These are phyloP conservation scores for Penicillium concentricum DNA, from an alignment of 2,329 filamentous ascomycete species.

Conservation along the genomic window DNA sequence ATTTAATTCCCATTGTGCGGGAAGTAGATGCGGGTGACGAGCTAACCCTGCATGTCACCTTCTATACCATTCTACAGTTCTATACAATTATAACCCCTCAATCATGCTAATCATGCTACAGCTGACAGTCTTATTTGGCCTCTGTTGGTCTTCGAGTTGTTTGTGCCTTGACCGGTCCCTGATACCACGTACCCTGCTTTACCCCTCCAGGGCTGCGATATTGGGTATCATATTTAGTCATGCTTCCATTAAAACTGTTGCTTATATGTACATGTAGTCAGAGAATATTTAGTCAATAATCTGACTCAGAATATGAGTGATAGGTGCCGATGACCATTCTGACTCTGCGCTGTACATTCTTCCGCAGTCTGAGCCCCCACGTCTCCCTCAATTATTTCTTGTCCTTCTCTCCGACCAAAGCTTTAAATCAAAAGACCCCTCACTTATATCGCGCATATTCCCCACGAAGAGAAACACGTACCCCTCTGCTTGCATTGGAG, in stretches of 20 bases:
- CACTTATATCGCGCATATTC: neutral
- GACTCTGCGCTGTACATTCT: neutral
- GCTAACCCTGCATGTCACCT: constrained; percentile 2
- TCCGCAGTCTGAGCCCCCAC: neutral
- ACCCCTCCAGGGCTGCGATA: neutral
- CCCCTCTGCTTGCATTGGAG: neutral
- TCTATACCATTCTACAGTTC: neutral
- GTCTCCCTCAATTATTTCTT: neutral
- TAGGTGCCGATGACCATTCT: no score
- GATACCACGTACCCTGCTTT: neutral
- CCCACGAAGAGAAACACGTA: constrained; percentile 7
- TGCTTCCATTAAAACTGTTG: neutral
- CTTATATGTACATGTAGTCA: neutral
- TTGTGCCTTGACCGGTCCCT: neutral
- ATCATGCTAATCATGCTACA: no score
- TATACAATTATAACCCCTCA: constrained; percentile 1
- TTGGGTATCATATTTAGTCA: neutral
- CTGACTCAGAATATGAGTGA: neutral
- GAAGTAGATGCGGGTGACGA: neutral
- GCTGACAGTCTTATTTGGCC: neutral
- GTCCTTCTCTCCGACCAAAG: neutral
- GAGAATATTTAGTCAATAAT: neutral
- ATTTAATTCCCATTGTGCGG: neutral
- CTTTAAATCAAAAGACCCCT: constrained; percentile 3
- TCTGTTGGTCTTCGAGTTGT: neutral